A percentile compares a stretch with the other conserved stretches of the same genome.
phyloP scores from a whole-genome alignment of 129 eudicot genomes.

The Logfia minima region DNA sequence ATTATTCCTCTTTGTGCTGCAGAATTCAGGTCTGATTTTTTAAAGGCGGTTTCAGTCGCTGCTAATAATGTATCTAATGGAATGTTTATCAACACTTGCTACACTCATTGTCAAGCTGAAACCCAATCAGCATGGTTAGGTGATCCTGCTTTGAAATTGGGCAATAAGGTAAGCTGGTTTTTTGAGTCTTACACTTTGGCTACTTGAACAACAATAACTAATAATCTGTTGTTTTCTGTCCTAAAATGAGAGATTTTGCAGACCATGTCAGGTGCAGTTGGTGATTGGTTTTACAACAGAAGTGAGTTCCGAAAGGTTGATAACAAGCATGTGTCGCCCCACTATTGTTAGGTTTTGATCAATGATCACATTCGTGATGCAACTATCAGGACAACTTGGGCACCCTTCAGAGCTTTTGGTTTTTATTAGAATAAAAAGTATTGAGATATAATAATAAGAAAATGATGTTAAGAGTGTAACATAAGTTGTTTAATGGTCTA shows the following conservation, averaged over 20 bases:
- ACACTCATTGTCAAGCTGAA: slow-evolving; percentile 45
- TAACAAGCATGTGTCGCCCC: slow-evolving; percentile 33
- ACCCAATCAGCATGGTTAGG: slow-evolving; percentile 29
- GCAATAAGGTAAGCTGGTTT: slow-evolving; percentile 27
- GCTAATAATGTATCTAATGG: slow-evolving; percentile 33
- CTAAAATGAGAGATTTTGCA: background rate
- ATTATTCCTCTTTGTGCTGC: background rate
- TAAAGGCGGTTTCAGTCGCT: slow-evolving; percentile 19
- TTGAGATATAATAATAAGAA: background rate
- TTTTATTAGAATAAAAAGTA: too few species aligned
- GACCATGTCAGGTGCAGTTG: slow-evolving; percentile 41
- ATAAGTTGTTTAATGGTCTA: background rate
- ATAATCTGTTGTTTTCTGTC: background rate
- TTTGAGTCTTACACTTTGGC: background rate
- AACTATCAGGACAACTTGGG: background rate
- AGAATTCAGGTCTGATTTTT: slow-evolving; percentile 39
- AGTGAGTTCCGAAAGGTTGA: slow-evolving; percentile 27
- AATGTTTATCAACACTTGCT: slow-evolving; percentile 47
- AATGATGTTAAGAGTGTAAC: background rate
- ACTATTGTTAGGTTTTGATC: slow-evolving; percentile 26
- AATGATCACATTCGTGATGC: background rate
- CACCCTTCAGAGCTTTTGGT: background rate
- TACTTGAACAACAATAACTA: too few species aligned
- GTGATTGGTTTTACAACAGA: slow-evolving; percentile 44
- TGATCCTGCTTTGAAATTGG: slow-evolving; percentile 22